phyloP scores from a whole-genome alignment of 192 early-diverging fungal species.

The Umbelopsis sp. region DNA sequence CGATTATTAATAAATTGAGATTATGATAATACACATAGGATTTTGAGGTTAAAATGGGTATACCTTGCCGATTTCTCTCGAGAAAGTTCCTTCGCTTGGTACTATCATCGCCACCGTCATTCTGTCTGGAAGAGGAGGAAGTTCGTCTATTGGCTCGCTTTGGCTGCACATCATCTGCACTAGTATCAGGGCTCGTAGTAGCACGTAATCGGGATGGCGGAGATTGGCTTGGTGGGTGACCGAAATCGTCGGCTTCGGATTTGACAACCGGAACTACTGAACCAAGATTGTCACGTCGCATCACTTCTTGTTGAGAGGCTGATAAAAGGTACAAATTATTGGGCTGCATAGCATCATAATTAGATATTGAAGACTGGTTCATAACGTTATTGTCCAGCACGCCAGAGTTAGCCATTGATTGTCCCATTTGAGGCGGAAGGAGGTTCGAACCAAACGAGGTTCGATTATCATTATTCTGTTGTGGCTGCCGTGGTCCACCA shows the following conservation, averaged over 20 bases:
- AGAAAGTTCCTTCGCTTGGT: slow-evolving; percentile 81
- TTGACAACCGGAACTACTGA: background rate
- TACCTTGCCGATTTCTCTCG: slow-evolving; percentile 87
- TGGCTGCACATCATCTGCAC: slow-evolving; percentile 17
- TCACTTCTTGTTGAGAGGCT: slow-evolving; percentile 27
- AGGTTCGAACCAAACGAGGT: background rate
- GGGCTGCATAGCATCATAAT: background rate
- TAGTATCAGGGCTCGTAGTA: background rate
- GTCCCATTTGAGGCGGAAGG: background rate
- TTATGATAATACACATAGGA: background rate
- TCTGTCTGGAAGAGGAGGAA: slow-evolving; percentile 4
- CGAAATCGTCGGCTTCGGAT: slow-evolving; percentile 11
- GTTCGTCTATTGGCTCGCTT: slow-evolving; percentile 9
- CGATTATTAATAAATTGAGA: slow-evolving; percentile 2
- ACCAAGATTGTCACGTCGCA: slow-evolving; percentile 10
- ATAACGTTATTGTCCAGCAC: background rate
- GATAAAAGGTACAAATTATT: slow-evolving; percentile 35
- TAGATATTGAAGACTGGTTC: background rate
- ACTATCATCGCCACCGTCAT: slow-evolving; percentile 46
- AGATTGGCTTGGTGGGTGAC: background rate
- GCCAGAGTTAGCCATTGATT: background rate
- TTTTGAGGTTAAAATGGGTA: background rate
- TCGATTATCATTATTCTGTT: background rate
- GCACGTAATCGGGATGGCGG: background rate
- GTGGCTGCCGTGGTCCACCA: slow-evolving; percentile 48